phyloP scores from a whole-genome alignment of 2,329 filamentous ascomycete genomes.

The Epicoccum nigrum region DNA sequence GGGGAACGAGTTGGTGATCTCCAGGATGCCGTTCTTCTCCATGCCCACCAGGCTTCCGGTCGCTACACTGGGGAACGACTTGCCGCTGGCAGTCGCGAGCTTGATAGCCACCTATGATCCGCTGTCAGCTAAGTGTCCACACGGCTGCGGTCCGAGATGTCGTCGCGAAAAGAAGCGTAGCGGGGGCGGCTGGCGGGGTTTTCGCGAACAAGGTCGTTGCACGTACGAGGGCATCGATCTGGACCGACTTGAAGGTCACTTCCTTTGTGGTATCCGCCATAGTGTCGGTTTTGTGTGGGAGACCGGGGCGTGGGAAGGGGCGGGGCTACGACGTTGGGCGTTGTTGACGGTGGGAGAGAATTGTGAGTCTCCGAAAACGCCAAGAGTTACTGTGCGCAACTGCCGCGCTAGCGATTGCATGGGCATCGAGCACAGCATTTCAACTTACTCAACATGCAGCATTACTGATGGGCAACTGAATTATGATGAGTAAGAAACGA shows the following conservation, averaged over 20 bases:
- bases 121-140: slow-evolving; percentile 25
- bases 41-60: slow-evolving; percentile 93
- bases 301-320: slow-evolving; percentile 19
- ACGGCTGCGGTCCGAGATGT: neutral
- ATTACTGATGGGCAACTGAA: no score
- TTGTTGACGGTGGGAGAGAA: slow-evolving; percentile 26
- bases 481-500: no score
- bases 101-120: slow-evolving; percentile 86
- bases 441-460: no score
- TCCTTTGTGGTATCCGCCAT: slow-evolving; percentile 49
- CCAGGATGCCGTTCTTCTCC: slow-evolving; percentile 79
- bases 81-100: slow-evolving; percentile 93
- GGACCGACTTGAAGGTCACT: slow-evolving; percentile 78
- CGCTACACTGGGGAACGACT: slow-evolving; percentile 84
- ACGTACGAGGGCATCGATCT: slow-evolving; percentile 91
- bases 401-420: slow-evolving; percentile 19
- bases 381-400: slow-evolving; percentile 20
- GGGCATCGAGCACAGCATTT: neutral
- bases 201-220: slow-evolving; percentile 34
- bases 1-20: slow-evolving; percentile 94
- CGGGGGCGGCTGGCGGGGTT: slow-evolving; percentile 40
- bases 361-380: slow-evolving; percentile 11
- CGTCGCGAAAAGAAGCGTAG: slow-evolving; percentile 26
- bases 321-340: slow-evolving; percentile 26
- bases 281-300: slow-evolving; percentile 24